Conservation (phyloP, 208 protist species). For the Leishmania tropica region DNA sequence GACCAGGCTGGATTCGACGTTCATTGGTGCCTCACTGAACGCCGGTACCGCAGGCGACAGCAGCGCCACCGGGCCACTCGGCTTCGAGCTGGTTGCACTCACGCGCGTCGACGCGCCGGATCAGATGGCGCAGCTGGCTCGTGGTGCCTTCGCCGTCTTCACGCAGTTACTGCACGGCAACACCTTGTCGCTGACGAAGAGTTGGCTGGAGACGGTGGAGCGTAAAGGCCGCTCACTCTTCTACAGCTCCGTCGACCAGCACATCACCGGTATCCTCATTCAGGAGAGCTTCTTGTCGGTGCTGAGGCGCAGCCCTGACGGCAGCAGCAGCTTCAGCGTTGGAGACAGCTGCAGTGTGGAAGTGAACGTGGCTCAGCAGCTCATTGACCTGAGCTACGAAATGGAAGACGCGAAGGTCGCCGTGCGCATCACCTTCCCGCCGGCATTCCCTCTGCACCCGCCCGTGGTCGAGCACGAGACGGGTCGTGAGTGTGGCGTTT, state of each 20-base stretch:
- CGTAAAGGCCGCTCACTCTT: conserved; percentile 69
- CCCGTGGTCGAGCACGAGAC: conserved; percentile 60
- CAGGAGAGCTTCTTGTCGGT: conserved; percentile 76
- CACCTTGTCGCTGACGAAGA: conserved; percentile 62
- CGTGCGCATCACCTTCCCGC: conserved; percentile 75
- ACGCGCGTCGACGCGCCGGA: conserved; percentile 51
- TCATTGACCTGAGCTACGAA: conserved; percentile 74
- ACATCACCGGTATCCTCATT: conserved; percentile 77
- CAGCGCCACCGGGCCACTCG: conserved; percentile 23
- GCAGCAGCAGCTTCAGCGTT: conserved; percentile 61
- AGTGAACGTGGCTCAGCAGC: conserved; percentile 57
- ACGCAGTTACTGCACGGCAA: conserved; percentile 62
- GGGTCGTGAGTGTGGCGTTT: conserved; percentile 71
- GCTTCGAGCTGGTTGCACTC: conserved; percentile 62
- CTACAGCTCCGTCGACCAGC: conserved; percentile 61
- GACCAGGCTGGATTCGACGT: conserved; percentile 68
- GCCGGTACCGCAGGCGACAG: conserved; percentile 10
- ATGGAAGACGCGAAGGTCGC: conserved; percentile 82
- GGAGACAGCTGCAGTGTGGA: conserved; percentile 68
- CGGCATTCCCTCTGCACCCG: conserved; percentile 71
- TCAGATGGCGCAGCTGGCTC: conserved; percentile 71
- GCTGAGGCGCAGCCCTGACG: conserved; percentile 67
- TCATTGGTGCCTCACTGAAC: conserved; percentile 45
- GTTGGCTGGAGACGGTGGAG: conserved; percentile 86
- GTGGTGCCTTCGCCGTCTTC: conserved; percentile 78